A percentile compares a stretch with the other conserved stretches of the same genome.
Conservation (phyloP, 495 filamentous ascomycete species). For the Bathelium albidoporum region DNA sequence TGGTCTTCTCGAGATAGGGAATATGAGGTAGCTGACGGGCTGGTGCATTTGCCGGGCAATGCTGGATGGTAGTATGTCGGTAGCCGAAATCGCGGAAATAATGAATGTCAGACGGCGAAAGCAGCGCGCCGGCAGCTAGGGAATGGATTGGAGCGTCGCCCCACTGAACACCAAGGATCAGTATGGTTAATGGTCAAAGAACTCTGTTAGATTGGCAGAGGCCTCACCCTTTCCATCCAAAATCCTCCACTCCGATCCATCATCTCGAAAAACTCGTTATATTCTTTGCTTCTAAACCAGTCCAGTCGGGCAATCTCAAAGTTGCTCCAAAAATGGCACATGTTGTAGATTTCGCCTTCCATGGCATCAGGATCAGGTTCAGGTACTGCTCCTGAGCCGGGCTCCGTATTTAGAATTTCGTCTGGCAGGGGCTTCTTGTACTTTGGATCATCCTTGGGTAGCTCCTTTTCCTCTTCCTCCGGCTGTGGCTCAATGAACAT, state of each 20-base stretch:
- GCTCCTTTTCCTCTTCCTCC: conserved; percentile 40
- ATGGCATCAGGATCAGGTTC: conserved; percentile 88
- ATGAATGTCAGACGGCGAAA: conserved; percentile 77
- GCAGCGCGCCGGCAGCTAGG: conserved; percentile 80
- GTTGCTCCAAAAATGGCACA: conserved; percentile 99
- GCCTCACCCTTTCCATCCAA: conserved; percentile 90
- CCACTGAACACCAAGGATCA: conserved; percentile 55
- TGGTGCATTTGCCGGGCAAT: conserved; percentile 94
- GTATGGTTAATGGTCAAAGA: conserved; percentile 13
- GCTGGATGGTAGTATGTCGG: conserved; percentile 96
- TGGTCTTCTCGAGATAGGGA: conserved; percentile 78
- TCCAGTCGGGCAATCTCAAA: conserved; percentile 94
- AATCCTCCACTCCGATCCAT: conserved; percentile 98
- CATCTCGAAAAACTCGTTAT: conserved; percentile 98
- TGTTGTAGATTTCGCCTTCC: conserved; percentile 98
- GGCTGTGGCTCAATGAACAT: conserved; percentile 82
- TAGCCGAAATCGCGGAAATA: conserved; percentile 99
- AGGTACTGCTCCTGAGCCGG: conserved; percentile 56
- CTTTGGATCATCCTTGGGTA: conserved; percentile 51
- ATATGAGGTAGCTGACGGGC: conserved; percentile 73
- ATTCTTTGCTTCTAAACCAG: conserved; percentile 93
- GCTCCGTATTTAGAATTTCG: conserved; percentile 69
- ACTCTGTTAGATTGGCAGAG: conserved; percentile 12
- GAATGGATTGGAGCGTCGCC: conserved; percentile 98
- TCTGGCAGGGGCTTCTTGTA: conserved; percentile 68